Evolutionary conservation across 2,329 filamentous ascomycete species (phyloP), one percentile per base, ranked within the genome.

Genomic region (Colletotrichum magnum): DNA sequence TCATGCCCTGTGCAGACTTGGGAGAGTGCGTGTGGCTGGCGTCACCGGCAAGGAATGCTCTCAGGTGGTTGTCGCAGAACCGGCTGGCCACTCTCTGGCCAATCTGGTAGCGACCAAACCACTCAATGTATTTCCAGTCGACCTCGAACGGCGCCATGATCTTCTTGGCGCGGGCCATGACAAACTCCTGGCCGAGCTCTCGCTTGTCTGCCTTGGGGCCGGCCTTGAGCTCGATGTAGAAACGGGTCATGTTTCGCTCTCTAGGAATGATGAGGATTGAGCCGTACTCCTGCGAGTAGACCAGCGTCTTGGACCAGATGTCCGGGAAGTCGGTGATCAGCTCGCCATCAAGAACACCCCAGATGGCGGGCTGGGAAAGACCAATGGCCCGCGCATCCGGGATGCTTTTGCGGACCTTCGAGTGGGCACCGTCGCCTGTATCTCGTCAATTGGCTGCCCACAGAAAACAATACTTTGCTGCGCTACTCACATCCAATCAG

Each of bases 221-320:
- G 15, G 83, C 80, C 77, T 88, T 88, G 63, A 88, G 83, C 77
- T 89, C 86, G 67, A 88, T 87, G 73, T 88, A 89, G 74, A 89
- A 83, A 53, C 92, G 87, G 0, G 91, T 93, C 86, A 93, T 89
- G 74, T 92, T 92, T 50, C 90, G 85, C 77, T 94, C 92, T 47
- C 92, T 87, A 5, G 92, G 92, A 61, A 93, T 91, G 77, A 92
- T 91, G n/a, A 94, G 84, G 53, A 93, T 89, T 0, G 91, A 92
- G 3, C 92, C 92, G 52, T 89, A 84, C 68, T 88, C 84, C 70
- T 93, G 88, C 2, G 89, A 91, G 72, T 91, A 90, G 7, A 93
- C 85, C 0, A 92, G 86, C 0, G 90, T 90, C 80, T 93, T 93
- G 77, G 89, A 92, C 90, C 91, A 93, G 57, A 93, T 87, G 74